phyloP scores from a whole-genome alignment of 1,284 basidiomycete species.

The Athelia sp. region DNA sequence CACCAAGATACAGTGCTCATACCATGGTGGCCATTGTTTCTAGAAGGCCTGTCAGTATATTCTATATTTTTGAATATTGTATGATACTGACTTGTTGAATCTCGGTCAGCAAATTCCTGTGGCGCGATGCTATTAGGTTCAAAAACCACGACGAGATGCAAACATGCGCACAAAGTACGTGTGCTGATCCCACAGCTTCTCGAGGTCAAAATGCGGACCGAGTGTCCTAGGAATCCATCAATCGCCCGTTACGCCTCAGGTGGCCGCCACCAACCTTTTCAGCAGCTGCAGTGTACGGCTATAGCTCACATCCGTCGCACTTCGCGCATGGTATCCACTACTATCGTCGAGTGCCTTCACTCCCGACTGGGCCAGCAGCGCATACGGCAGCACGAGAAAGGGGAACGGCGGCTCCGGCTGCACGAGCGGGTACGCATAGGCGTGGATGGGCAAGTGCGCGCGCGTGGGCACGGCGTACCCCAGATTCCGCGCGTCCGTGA shows the following conservation, averaged over 20 bases:
- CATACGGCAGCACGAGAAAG: constrained; percentile 28
- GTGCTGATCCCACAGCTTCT: constrained; percentile 40
- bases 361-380: constrained; percentile 15
- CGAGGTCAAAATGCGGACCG: constrained; percentile 38
- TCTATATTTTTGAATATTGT: background rate
- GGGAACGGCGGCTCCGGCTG: constrained; percentile 33
- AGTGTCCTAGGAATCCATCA: constrained; percentile 23
- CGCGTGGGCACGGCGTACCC: constrained; percentile 22
- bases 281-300: constrained; percentile 35
- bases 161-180: constrained; percentile 30
- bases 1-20: background rate
- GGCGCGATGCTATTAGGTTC: background rate
- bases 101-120: constrained; percentile 38
- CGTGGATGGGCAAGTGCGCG: constrained; percentile 24
- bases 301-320: constrained; percentile 37
- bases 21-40: constrained; percentile 45
- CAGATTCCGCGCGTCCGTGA: constrained; percentile 21
- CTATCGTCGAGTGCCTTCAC: constrained; percentile 16
- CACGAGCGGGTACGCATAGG: constrained; percentile 33
- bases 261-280: constrained; percentile 10
- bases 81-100: constrained; percentile 29
- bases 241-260: background rate
- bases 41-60: constrained; percentile 11
- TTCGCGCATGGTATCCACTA: constrained; percentile 28
- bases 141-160: background rate